phyloP scores from a whole-genome alignment of 768 basidiomycete species.

The Boletus vinaceobasis region DNA sequence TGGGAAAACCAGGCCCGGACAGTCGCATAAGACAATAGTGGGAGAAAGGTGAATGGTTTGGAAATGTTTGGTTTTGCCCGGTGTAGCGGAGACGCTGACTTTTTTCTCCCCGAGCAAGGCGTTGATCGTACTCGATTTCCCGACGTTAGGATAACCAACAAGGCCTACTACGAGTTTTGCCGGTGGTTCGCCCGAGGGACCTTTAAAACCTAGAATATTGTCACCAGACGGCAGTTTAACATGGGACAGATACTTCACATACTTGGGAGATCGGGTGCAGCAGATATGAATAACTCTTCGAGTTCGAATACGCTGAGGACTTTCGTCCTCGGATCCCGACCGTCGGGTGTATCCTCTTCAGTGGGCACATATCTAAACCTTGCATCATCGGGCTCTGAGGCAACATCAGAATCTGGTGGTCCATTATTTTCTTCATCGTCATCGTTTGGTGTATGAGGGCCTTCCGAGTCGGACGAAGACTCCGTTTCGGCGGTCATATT shows the following conservation, averaged over 20 bases:
- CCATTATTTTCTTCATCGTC: constrained; percentile 30
- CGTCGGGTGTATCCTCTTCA: constrained; percentile 51
- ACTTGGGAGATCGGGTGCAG: constrained; percentile 73
- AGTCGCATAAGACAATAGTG: constrained; percentile 87
- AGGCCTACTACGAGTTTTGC: constrained; percentile 78
- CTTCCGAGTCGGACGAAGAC: constrained; percentile 33
- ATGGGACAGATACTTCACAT: constrained; percentile 23
- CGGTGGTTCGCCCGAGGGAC: constrained; percentile 53
- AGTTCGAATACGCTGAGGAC: constrained; percentile 85
- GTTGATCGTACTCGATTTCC: constrained; percentile 98
- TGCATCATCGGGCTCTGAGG: constrained; percentile 34
- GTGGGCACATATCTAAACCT: constrained; percentile 48
- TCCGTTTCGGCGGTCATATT: constrained; percentile 12
- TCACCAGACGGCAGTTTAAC: background rate
- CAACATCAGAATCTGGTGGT: constrained; percentile 25
- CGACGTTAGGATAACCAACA: constrained; percentile 98
- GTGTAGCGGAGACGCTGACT: constrained; percentile 97
- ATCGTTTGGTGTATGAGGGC: constrained; percentile 25
- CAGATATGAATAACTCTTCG: constrained; percentile 72
- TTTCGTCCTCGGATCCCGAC: constrained; percentile 61
- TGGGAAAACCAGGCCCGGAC: constrained; percentile 96
- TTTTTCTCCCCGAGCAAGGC: constrained; percentile 94
- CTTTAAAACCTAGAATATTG: constrained; percentile 54
- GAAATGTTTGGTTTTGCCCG: constrained; percentile 98
- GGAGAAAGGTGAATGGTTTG: constrained; percentile 96